Conservation (phyloP, 139 green algal genomes). For the Chlorella vulgaris region DNA sequence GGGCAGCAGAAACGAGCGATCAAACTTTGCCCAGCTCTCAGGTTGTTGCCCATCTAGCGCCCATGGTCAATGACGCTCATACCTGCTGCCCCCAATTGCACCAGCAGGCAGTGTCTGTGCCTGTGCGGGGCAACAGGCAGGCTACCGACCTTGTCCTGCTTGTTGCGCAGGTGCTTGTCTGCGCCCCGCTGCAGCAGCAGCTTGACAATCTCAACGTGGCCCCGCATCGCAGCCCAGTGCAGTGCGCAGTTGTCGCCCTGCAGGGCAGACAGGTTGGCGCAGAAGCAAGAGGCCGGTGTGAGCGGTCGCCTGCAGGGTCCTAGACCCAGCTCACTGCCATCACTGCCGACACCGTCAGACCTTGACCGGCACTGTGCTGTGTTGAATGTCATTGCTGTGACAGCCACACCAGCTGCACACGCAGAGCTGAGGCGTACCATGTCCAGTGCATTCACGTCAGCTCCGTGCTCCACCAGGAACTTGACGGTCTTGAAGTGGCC, state of each 20-base stretch:
- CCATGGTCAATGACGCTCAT: too few relatives aligned
- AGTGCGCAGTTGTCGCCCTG: slow-evolving; percentile 95
- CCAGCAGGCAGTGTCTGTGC: too few relatives aligned
- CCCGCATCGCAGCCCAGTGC: slow-evolving; percentile 95
- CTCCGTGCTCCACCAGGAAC: slow-evolving; percentile 77
- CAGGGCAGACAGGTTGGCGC: too few relatives aligned
- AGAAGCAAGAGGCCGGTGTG: too few relatives aligned
- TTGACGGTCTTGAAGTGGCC: slow-evolving; percentile 81
- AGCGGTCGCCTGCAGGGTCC: too few relatives aligned
- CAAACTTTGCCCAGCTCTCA: background rate
- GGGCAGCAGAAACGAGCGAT: background rate
- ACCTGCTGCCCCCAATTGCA: too few relatives aligned
- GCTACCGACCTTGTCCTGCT: slow-evolving; percentile 65
- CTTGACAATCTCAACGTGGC: slow-evolving; percentile 94
- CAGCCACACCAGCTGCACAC: background rate
- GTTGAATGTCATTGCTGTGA: too few relatives aligned
- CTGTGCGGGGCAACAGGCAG: too few relatives aligned
- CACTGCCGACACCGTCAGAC: too few relatives aligned
- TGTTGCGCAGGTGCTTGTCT: slow-evolving; percentile 68
- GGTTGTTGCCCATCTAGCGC: too few relatives aligned
- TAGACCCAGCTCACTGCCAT: too few relatives aligned
- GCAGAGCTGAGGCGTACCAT: slow-evolving; percentile 60
- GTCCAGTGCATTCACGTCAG: slow-evolving; percentile 78
- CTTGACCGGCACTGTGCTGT: too few relatives aligned
- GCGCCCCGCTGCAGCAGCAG: slow-evolving; percentile 72